Conservation (phyloP, 441 rosid species). For the Croton laevigatus region DNA sequence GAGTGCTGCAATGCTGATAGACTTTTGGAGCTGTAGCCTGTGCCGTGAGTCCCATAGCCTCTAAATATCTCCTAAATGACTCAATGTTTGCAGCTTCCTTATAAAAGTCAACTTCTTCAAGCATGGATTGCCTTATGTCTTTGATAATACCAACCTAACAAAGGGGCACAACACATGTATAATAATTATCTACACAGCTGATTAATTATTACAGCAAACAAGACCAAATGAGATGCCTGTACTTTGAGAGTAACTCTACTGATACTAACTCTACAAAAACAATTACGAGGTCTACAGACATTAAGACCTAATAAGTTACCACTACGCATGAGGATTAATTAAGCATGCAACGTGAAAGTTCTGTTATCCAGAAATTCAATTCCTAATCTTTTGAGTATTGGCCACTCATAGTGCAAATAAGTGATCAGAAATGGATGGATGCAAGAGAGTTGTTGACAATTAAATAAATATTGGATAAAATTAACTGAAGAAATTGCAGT, state of each 20-base stretch:
- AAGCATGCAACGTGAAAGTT: no score
- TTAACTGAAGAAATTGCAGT: neutral
- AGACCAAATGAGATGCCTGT: constrained; percentile 1
- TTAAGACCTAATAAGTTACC: no score
- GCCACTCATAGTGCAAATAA: no score
- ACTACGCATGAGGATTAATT: no score
- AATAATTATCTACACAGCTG: neutral
- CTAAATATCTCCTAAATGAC: constrained; percentile 78
- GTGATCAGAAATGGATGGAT: no score
- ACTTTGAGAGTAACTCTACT: neutral
- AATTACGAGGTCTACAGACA: no score
- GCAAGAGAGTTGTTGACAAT: no score
- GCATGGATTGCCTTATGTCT: constrained; percentile 95
- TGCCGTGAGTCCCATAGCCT: constrained; percentile 78
- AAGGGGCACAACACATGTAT: constrained; percentile 19
- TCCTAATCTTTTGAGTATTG: no score
- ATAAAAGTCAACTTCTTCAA: constrained; percentile 93
- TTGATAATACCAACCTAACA: constrained; percentile 81
- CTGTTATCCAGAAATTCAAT: no score
- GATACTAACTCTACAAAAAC: no score
- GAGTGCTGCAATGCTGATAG: constrained; percentile 79
- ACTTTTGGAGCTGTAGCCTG: constrained; percentile 97
- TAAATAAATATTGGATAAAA: no score
- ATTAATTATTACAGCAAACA: neutral
- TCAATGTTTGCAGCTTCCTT: constrained; percentile 89